A percentile compares a stretch with the other conserved stretches of the same genome.
Conservation (phyloP, 768 basidiomycete genomes). For the Naganishia kalamii region DNA sequence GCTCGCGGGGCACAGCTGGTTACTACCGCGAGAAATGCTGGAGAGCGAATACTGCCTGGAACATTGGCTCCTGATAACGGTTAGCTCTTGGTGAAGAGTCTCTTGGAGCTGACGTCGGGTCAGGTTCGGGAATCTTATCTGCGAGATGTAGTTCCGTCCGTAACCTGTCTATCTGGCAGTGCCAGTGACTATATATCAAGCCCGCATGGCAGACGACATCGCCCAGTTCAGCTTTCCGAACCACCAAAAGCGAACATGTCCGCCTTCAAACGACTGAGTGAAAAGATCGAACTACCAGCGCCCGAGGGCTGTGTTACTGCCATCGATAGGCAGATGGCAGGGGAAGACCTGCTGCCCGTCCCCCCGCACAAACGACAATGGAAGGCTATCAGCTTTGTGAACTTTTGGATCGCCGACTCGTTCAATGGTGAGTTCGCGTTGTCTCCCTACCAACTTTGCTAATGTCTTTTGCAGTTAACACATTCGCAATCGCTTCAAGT, state of each 20-base stretch:
- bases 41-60: too few relatives aligned
- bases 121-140: too few relatives aligned
- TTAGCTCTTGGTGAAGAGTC: too few relatives aligned
- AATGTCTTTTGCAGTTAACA: slow-evolving; percentile 40
- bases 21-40: background rate
- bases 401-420: slow-evolving; percentile 51
- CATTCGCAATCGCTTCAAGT: slow-evolving; percentile 45
- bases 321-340: slow-evolving; percentile 48
- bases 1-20: background rate
- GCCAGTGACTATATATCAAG: too few relatives aligned
- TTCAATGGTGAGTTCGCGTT: slow-evolving; percentile 11
- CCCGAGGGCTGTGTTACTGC: slow-evolving; percentile 9
- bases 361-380: slow-evolving; percentile 60
- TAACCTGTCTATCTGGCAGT: background rate
- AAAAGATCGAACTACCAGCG: slow-evolving; percentile 16
- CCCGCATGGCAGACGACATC: too few relatives aligned
- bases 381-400: slow-evolving; percentile 60
- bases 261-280: background rate
- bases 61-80: too few relatives aligned
- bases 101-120: too few relatives aligned
- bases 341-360: slow-evolving; percentile 67
- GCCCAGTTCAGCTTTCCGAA: background rate
- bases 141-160: too few relatives aligned
- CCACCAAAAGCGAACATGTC: background rate
- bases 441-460: background rate